Evolutionary conservation across 2,329 filamentous ascomycete genomes (phyloP).

Genomic region (Rhynchosporium secalis): DNA sequence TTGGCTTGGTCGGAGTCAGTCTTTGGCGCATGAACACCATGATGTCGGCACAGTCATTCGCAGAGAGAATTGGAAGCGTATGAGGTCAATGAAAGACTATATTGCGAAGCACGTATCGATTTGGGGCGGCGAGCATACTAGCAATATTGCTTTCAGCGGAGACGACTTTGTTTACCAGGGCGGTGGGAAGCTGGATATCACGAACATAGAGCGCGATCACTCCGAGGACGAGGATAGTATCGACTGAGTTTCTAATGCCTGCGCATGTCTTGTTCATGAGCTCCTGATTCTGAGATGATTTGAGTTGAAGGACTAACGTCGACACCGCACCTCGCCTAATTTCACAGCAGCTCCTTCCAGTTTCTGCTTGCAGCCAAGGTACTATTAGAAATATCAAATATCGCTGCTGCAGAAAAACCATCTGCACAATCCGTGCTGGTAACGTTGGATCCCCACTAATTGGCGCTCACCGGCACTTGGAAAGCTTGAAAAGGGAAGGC

Average conservation of each 20-base stretch:
- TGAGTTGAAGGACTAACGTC: background rate
- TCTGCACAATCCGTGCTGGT: too few relatives aligned
- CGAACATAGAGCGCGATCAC: background rate
- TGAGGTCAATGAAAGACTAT: slow-evolving; percentile 3
- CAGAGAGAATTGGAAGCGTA: background rate
- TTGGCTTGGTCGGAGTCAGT: slow-evolving; percentile 4
- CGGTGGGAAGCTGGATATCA: background rate
- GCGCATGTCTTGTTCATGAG: too few relatives aligned
- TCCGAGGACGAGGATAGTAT: slow-evolving; percentile 2
- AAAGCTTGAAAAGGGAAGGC: too few relatives aligned
- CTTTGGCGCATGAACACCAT: slow-evolving; percentile 8
- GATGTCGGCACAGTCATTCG: background rate
- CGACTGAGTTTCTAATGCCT: background rate
- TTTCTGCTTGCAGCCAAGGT: background rate
- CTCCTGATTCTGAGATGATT: background rate
- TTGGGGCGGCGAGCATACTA: background rate
- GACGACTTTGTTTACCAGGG: background rate
- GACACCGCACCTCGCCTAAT: slow-evolving; percentile 1
- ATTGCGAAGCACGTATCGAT: background rate
- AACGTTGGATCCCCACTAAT: too few relatives aligned
- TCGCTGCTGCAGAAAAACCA: slow-evolving; percentile 52
- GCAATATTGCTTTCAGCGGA: background rate
- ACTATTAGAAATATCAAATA: slow-evolving; percentile 2
- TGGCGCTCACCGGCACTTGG: too few relatives aligned
- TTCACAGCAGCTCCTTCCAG: slow-evolving; percentile 1